These are phyloP conservation scores for Nakazawaea laoshanensis DNA, from an alignment of 805 yeast species.

Conservation along the genomic window DNA sequence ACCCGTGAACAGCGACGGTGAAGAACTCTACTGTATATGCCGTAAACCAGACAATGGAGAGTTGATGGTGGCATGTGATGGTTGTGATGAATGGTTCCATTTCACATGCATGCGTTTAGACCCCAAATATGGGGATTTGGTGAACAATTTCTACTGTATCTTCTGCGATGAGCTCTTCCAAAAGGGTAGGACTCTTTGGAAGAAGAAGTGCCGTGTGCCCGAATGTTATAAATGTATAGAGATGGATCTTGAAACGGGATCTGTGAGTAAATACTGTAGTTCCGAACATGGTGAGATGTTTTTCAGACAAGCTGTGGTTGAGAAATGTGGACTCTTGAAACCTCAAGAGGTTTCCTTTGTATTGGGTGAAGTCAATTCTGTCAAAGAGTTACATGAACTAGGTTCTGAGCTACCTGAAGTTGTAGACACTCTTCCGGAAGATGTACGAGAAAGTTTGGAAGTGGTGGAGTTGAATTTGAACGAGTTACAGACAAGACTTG, in stretches of 20 bases:
- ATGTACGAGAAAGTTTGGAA: constrained; percentile 12
- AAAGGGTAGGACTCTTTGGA: constrained; percentile 55
- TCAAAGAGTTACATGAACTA: constrained; percentile 17
- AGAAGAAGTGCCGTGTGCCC: constrained; percentile 60
- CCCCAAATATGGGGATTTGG: constrained; percentile 39
- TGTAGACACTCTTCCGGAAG: constrained; percentile 2
- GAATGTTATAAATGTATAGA: constrained; percentile 49
- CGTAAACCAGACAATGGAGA: constrained; percentile 70
- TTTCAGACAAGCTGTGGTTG: constrained; percentile 17
- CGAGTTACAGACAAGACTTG: constrained; percentile 7
- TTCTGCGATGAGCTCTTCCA: constrained; percentile 48
- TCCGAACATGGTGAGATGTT: constrained; percentile 57
- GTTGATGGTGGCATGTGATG: constrained; percentile 91
- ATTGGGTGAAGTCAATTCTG: constrained; percentile 12
- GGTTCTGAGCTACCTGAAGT: constrained; percentile 35
- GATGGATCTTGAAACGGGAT: constrained; percentile 16
- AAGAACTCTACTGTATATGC: constrained; percentile 71
- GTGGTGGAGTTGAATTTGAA: constrained; percentile 11
- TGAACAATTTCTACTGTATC: constrained; percentile 63
- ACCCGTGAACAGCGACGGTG: constrained; percentile 39
- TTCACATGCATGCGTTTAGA: constrained; percentile 66
- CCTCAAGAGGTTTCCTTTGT: constrained; percentile 12
- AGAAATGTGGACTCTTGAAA: not conserved
- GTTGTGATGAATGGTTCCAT: constrained; percentile 94
- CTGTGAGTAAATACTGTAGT: constrained; percentile 63